A percentile compares a stretch with the other conserved stretches of the same genome.
These are phyloP conservation scores for Nematodospora valgi DNA, from an alignment of 805 yeast species.

Conservation along the genomic window DNA sequence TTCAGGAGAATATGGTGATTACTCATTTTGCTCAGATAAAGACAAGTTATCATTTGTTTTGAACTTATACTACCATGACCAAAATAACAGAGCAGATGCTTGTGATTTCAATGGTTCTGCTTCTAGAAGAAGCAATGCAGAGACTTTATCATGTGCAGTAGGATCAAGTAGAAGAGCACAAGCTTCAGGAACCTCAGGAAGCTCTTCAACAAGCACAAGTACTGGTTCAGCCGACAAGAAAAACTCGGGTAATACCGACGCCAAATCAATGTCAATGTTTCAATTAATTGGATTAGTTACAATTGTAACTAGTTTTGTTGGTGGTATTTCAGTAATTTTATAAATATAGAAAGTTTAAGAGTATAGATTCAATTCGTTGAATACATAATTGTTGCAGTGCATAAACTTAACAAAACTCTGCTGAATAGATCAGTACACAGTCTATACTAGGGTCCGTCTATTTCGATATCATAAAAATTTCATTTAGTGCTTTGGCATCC, in stretches of 20 bases:
- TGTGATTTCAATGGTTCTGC: slow-evolving; percentile 76
- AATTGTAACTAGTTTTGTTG: slow-evolving; percentile 35
- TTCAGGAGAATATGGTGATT: slow-evolving; percentile 66
- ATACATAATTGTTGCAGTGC: too few relatives aligned
- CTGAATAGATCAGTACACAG: too few relatives aligned
- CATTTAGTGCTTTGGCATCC: slow-evolving; percentile 86
- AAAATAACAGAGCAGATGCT: slow-evolving; percentile 43
- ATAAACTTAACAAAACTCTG: too few relatives aligned
- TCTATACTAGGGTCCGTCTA: too few relatives aligned
- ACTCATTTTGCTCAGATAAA: slow-evolving; percentile 66
- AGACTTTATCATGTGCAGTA: slow-evolving; percentile 24
- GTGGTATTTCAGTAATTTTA: slow-evolving; percentile 41
- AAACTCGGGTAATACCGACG: too few relatives aligned
- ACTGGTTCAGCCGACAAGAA: slow-evolving; percentile 11
- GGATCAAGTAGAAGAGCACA: slow-evolving; percentile 15
- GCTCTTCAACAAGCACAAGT: slow-evolving; percentile 21
- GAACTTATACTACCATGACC: slow-evolving; percentile 57
- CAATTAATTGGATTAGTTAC: slow-evolving; percentile 31
- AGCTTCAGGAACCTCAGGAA: slow-evolving; percentile 19
- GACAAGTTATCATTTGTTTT: slow-evolving; percentile 63
- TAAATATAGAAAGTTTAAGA: too few relatives aligned
- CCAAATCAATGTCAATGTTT: slow-evolving; percentile 24
- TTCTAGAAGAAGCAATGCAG: slow-evolving; percentile 30
- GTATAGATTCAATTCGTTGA: too few relatives aligned
- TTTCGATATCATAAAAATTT: slow-evolving; percentile 82